These are phyloP conservation scores for Calycina herbarum DNA, from an alignment of 2,329 filamentous ascomycete genomes.

Conservation along the genomic window DNA sequence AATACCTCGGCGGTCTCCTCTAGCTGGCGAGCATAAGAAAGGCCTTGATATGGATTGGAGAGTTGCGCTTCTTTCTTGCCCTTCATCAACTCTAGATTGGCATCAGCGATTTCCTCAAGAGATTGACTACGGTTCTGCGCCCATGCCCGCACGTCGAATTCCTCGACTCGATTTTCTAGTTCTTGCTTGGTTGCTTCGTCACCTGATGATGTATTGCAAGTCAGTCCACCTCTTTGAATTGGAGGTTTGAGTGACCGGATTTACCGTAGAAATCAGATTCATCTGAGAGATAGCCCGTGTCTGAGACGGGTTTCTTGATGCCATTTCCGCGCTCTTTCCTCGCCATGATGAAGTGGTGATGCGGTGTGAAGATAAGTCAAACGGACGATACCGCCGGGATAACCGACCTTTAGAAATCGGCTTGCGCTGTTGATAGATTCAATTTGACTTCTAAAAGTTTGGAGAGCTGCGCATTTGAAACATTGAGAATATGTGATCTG, in stretches of 20 bases:
- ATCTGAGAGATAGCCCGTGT: conserved; percentile 33
- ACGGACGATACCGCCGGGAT: not conserved
- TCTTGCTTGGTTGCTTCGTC: conserved; percentile 49
- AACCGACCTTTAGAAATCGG: not conserved
- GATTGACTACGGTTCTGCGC: conserved; percentile 42
- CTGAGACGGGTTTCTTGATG: conserved; percentile 5
- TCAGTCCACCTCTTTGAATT: not conserved
- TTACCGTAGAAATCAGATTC: conserved; percentile 60
- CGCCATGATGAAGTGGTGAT: conserved; percentile 21
- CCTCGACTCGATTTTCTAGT: conserved; percentile 51
- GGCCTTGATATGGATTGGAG: conserved; percentile 60
- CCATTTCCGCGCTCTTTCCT: conserved; percentile 13
- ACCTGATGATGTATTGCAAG: conserved; percentile 45
- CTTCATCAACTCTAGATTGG: conserved; percentile 22
- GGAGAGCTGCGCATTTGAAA: not conserved
- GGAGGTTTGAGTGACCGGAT: not conserved
- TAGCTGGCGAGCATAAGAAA: conserved; percentile 58
- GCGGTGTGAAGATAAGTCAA: not conserved
- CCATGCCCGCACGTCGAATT: conserved; percentile 53
- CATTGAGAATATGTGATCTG: not conserved
- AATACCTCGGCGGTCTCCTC: conserved; percentile 66
- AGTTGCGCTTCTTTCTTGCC: conserved; percentile 31
- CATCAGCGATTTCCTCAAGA: conserved; percentile 39
- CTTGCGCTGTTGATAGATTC: not conserved
- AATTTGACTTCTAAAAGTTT: not conserved